These are phyloP conservation scores for Vitis hybrid DNA, from an alignment of 177 flowering plant genomes.

Conservation along the genomic window DNA sequence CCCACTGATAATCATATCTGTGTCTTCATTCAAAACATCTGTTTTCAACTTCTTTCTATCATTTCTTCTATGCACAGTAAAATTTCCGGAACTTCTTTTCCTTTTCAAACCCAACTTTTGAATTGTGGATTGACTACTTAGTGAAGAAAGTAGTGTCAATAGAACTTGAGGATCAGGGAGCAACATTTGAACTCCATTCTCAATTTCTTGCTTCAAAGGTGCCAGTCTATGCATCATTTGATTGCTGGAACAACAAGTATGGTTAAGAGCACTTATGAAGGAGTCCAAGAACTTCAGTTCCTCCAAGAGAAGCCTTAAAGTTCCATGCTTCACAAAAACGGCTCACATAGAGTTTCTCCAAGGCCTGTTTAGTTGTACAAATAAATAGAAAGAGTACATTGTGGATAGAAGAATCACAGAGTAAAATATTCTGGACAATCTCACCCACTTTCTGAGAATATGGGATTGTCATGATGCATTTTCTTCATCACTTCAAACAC, in stretches of 20 bases:
- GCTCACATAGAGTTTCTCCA: slow-evolving; percentile 38
- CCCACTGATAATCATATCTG: slow-evolving; percentile 68
- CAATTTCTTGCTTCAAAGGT: slow-evolving; percentile 63
- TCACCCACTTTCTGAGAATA: slow-evolving; percentile 47
- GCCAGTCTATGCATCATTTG: slow-evolving; percentile 30
- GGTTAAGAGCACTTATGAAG: slow-evolving; percentile 39
- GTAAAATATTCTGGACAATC: slow-evolving; percentile 48
- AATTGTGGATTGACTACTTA: slow-evolving; percentile 32
- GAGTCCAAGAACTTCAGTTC: slow-evolving; percentile 61
- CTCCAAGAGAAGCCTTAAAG: slow-evolving; percentile 76
- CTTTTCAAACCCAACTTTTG: slow-evolving; percentile 39
- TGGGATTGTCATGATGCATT: slow-evolving; percentile 48
- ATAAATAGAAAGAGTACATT: slow-evolving; percentile 59
- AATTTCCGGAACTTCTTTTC: slow-evolving; percentile 32
- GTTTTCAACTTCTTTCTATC: slow-evolving; percentile 50
- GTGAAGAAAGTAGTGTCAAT: slow-evolving; percentile 58
- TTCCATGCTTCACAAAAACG: slow-evolving; percentile 44
- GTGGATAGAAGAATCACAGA: slow-evolving; percentile 80
- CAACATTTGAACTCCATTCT: slow-evolving; percentile 51
- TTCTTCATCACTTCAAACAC: slow-evolving; percentile 74
- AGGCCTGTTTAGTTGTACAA: slow-evolving; percentile 56
- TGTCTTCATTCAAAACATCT: slow-evolving; percentile 30
- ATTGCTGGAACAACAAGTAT: slow-evolving; percentile 13
- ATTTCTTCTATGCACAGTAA: slow-evolving; percentile 14
- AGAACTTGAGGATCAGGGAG: slow-evolving; percentile 91